phyloP scores from a whole-genome alignment of 2,329 filamentous ascomycete species.

The Calonectria henricotiae region DNA sequence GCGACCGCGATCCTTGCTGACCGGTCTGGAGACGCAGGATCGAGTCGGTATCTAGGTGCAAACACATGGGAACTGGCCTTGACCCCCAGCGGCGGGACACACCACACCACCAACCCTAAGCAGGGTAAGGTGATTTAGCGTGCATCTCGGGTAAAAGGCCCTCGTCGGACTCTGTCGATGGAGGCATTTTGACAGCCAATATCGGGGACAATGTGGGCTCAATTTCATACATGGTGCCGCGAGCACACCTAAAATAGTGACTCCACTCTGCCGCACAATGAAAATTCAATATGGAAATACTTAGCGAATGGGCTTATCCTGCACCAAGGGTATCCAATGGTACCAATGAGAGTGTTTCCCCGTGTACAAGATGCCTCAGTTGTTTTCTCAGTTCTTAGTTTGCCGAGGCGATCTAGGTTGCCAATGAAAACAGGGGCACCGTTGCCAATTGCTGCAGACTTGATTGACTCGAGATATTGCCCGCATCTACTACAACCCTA shows the following conservation, averaged over 20 bases:
- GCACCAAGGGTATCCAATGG: neutral
- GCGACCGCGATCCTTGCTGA: slow-evolving; percentile 20
- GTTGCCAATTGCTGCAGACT: slow-evolving; percentile 8
- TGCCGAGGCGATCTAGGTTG: slow-evolving; percentile 13
- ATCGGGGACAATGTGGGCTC: slow-evolving; percentile 10
- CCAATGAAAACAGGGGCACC: slow-evolving; percentile 16
- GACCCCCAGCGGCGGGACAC: neutral
- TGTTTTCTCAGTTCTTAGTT: slow-evolving; percentile 19
- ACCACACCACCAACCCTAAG: neutral
- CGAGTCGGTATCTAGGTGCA: slow-evolving; percentile 10
- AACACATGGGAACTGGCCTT: slow-evolving; percentile 14
- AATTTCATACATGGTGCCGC: slow-evolving; percentile 19
- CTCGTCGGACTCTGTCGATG: slow-evolving; percentile 3
- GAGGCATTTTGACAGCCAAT: slow-evolving; percentile 7
- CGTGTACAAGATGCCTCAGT: slow-evolving; percentile 16
- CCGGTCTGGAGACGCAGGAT: slow-evolving; percentile 25
- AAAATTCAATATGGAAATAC: slow-evolving; percentile 3
- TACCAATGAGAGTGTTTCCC: slow-evolving; percentile 4
- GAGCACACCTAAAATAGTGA: slow-evolving; percentile 26
- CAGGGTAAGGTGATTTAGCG: slow-evolving; percentile 2
- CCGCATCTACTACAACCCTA: slow-evolving; percentile 24
- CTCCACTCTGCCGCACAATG: slow-evolving; percentile 28
- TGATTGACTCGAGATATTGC: slow-evolving; percentile 12
- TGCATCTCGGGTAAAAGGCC: slow-evolving; percentile 2
- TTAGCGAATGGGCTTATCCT: slow-evolving; percentile 21